Percentiles rank a stretch among this genome's conserved stretches.
phyloP scores from a whole-genome alignment of 2,329 filamentous ascomycete species.

The Monilinia laxa region DNA sequence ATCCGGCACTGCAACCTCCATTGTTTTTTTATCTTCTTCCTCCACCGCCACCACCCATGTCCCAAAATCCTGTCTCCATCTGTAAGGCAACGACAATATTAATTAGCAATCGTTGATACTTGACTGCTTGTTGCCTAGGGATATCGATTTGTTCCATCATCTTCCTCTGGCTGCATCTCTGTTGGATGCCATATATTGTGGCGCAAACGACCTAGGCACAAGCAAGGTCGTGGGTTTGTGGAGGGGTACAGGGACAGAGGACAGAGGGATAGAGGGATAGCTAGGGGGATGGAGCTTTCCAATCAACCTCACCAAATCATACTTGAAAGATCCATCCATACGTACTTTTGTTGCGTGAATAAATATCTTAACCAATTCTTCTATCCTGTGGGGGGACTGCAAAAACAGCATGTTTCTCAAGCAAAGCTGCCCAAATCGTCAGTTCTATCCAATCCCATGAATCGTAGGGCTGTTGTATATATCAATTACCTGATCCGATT shows the following conservation, averaged over 20 bases:
- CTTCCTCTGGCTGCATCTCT: neutral
- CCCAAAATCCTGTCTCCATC: constrained; percentile 75
- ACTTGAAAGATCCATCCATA: constrained; percentile 16
- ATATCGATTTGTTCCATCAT: neutral
- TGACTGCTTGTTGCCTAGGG: neutral
- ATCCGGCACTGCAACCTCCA: neutral
- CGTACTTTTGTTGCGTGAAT: constrained; percentile 79
- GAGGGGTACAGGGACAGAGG: neutral
- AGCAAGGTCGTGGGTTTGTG: neutral
- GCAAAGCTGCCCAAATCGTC: constrained; percentile 52
- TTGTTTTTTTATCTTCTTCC: neutral
- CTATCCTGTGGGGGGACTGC: constrained; percentile 72
- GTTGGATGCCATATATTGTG: neutral
- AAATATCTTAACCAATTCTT: constrained; percentile 82
- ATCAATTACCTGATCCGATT: constrained; percentile 62
- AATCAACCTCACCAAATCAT: neutral
- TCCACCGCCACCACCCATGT: constrained; percentile 53
- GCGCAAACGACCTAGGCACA: neutral
- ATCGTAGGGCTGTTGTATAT: neutral
- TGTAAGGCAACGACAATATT: constrained; percentile 39
- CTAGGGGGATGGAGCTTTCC: neutral
- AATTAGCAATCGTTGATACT: constrained; percentile 10
- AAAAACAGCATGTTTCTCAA: constrained; percentile 72
- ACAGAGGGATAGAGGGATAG: too few relatives aligned
- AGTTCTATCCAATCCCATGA: constrained; percentile 1